Base-by-base conservation (phyloP, 2,329 filamentous ascomycete species). In the Claviceps sp. region DNA sequence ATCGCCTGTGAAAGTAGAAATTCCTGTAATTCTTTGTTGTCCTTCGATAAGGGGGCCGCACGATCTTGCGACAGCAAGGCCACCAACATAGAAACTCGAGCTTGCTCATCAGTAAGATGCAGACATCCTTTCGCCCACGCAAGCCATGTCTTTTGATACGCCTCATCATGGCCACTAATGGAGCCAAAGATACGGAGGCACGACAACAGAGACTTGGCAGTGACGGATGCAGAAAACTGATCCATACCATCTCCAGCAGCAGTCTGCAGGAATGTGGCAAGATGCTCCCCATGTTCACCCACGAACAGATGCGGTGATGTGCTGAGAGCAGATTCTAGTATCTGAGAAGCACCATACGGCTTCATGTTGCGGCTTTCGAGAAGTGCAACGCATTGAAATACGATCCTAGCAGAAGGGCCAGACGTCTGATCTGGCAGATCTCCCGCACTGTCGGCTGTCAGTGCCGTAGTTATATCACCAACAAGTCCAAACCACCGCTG, bases 401-500 rank as follows among this genome's bases (percentile, higher is more conserved):
- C 56, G 2, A 65, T 53, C 9, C 57, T 57, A 3, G 52, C 53
- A 1, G 68, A 70, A 1, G 67, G 64, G 0, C 16, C 55, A 0
- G 57, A 53, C 0, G 61, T 64, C 2, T 64, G 60, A n/a, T 69
- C 57, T 0, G 69, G 59, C 2, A 62, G 23, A 0, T 48, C 50
- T 6, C 48, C 50, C 14, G 50, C 3, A 14, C 57, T 53, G 1
- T 50, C 46, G 8, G 58, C 55, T 2, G 47, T 51, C 54, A 64
- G 62, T 49, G 60, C 68, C 54, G 58, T 60, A 37, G 73, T 65
- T 4, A 80, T 66, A 20, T 70, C 67, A 1, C 72, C 72, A 0
- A 71, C 72, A 9, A 88, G 66, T 1, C 76, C 68, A 54, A 86
- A 83, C 69, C 88, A 88, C 0, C 86, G 81, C 45, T 74, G 71